Evolutionary conservation across 2,329 filamentous ascomycete species (phyloP).

Genomic region (Colletotrichum sublineola): DNA sequence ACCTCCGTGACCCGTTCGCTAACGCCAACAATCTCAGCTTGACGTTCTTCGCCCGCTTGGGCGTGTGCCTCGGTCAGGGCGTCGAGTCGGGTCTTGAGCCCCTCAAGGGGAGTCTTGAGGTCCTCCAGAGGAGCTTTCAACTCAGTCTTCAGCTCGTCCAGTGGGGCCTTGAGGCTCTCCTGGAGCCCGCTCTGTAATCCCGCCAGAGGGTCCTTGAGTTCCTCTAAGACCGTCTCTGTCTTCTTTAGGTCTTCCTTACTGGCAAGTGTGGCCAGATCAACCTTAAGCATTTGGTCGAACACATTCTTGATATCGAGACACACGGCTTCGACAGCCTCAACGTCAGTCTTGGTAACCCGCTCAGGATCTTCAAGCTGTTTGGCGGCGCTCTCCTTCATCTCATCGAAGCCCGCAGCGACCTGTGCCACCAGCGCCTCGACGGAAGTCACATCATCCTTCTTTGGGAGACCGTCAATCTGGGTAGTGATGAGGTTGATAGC

Average conservation of each 20-base stretch:
- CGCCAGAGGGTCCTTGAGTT: slow-evolving; percentile 31
- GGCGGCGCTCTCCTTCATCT: slow-evolving; percentile 72
- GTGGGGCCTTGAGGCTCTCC: slow-evolving; percentile 25
- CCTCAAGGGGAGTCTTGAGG: slow-evolving; percentile 72
- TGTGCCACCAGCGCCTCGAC: slow-evolving; percentile 85
- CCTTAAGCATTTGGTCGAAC: slow-evolving; percentile 79
- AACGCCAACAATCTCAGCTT: slow-evolving; percentile 84
- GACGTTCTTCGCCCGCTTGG: slow-evolving; percentile 85
- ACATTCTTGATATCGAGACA: slow-evolving; percentile 88
- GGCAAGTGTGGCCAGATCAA: slow-evolving; percentile 78
- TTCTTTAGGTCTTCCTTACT: slow-evolving; percentile 82
- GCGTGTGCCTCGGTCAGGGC: slow-evolving; percentile 79
- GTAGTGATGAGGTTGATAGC: slow-evolving; percentile 75
- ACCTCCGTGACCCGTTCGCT: slow-evolving; percentile 84
- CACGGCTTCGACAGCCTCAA: slow-evolving; percentile 84
- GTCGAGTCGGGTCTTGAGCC: slow-evolving; percentile 70
- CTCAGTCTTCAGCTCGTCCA: slow-evolving; percentile 21
- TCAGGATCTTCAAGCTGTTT: slow-evolving; percentile 70
- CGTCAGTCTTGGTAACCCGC: slow-evolving; percentile 82
- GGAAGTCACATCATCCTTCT: slow-evolving; percentile 82
- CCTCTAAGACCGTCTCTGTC: slow-evolving; percentile 74
- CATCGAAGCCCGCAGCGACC: slow-evolving; percentile 80
- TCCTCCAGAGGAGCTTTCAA: slow-evolving; percentile 64
- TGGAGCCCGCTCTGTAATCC: slow-evolving; percentile 15
- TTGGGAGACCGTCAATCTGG: slow-evolving; percentile 77